Percentiles rank a stretch among this genome's conserved stretches.
phyloP scores from a whole-genome alignment of 306 rosid species.

The Castanospermum australe region DNA sequence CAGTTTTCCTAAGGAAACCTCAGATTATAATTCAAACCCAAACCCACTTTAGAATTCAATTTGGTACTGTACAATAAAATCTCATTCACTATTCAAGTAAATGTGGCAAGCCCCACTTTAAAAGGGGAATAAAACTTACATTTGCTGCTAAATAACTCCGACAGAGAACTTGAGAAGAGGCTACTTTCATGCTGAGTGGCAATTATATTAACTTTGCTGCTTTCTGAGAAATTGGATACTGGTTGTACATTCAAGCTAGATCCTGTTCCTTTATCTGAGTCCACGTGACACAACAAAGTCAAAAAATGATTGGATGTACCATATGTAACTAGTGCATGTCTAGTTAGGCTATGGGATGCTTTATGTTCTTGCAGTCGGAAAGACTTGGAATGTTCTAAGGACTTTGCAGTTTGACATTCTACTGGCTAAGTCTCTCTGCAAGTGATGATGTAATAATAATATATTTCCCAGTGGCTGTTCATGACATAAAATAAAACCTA shows the following conservation, averaged over 20 bases:
- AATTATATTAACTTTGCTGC: slow-evolving; percentile 5
- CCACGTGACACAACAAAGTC: slow-evolving; percentile 23
- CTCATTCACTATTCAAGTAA: background rate
- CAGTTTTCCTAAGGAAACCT: slow-evolving; percentile 10
- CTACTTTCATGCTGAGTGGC: slow-evolving; percentile 25
- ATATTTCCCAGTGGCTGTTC: no score
- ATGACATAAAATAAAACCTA: no score
- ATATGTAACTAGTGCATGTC: background rate
- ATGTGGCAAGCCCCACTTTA: background rate
- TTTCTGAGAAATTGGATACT: slow-evolving; percentile 14
- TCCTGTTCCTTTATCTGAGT: slow-evolving; percentile 23
- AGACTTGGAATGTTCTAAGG: slow-evolving; percentile 7
- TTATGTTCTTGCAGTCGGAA: background rate
- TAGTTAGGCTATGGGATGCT: background rate
- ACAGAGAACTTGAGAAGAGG: slow-evolving; percentile 35
- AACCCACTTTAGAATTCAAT: background rate
- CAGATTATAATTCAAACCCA: slow-evolving; percentile 5
- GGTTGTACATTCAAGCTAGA: slow-evolving; percentile 4
- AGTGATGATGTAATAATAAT: no score
- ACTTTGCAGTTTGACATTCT: background rate
- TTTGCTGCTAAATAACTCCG: slow-evolving; percentile 33
- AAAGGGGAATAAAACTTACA: slow-evolving; percentile 22
- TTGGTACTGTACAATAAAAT: background rate
- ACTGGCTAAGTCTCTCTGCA: no score
- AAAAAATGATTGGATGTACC: background rate